Conservation (phyloP, 2,329 filamentous ascomycete genomes). For the Anthostomella pinea region DNA sequence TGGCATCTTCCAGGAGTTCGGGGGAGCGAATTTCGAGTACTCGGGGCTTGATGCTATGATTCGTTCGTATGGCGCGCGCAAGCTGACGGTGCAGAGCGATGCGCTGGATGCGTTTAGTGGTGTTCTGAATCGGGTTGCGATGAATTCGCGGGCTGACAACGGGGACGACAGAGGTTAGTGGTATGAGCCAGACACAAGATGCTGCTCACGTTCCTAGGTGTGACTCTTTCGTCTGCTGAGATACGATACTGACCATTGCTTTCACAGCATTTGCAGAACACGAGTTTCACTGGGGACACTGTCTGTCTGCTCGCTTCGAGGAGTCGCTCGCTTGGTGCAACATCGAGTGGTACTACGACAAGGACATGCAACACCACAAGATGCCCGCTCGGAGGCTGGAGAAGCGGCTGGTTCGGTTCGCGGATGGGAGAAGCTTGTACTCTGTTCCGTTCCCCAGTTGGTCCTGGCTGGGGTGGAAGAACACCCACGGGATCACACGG, state of each 20-base stretch:
- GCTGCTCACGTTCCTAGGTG: too few species aligned
- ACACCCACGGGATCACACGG: constrained; percentile 10
- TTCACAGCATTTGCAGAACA: too few species aligned
- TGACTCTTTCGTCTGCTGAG: too few species aligned
- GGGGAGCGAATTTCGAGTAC: constrained; percentile 16
- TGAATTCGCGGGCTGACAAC: too few species aligned
- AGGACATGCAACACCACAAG: constrained; percentile 1
- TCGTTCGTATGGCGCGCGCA: constrained; percentile 10
- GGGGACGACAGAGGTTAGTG: too few species aligned
- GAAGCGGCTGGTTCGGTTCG: constrained; percentile 5
- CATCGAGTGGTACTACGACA: constrained; percentile 10
- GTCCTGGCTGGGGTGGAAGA: constrained; percentile 19
- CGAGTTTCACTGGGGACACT: constrained; percentile 20
- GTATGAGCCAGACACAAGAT: too few species aligned
- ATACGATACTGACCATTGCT: too few species aligned
- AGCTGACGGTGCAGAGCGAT: constrained; percentile 12
- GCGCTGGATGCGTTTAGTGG: constrained; percentile 16
- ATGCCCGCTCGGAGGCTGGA: constrained; percentile 10
- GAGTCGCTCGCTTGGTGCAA: constrained; percentile 18
- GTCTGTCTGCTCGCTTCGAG: constrained; percentile 12
- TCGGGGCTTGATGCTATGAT: constrained; percentile 13
- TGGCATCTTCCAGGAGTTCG: constrained; percentile 16
- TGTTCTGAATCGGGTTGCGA: constrained; percentile 9
- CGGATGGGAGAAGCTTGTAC: constrained; percentile 6
- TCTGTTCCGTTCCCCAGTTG: constrained; percentile 16